Conservation (phyloP, 257 asterid genomes). For the Oldenlandia corymbosa region DNA sequence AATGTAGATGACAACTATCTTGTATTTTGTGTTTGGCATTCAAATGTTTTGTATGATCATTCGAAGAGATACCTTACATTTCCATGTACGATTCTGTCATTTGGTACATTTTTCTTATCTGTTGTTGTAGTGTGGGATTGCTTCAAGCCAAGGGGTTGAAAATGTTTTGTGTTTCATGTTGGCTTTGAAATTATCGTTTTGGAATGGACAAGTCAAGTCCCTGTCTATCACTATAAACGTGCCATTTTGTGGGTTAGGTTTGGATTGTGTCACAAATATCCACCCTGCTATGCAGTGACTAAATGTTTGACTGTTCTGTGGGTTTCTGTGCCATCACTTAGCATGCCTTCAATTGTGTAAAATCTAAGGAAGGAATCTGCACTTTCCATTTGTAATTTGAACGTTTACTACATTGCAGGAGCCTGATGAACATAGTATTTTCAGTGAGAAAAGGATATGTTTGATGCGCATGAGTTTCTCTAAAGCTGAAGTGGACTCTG, state of each 20-base stretch:
- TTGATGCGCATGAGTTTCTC: slow-evolving; percentile 83
- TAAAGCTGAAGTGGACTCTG: slow-evolving; percentile 60
- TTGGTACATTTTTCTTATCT: neutral
- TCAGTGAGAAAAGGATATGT: slow-evolving; percentile 41
- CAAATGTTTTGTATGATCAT: neutral
- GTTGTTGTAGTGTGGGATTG: too few relatives aligned
- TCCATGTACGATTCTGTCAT: neutral
- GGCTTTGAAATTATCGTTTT: too few relatives aligned
- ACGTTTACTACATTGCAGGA: slow-evolving; percentile 51
- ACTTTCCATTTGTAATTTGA: neutral
- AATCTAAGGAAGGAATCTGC: neutral
- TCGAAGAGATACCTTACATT: neutral
- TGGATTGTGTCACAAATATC: too few relatives aligned
- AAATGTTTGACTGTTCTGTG: neutral
- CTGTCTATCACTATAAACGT: too few relatives aligned
- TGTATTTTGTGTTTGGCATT: neutral
- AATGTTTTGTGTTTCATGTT: too few relatives aligned
- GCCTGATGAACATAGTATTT: slow-evolving; percentile 35
- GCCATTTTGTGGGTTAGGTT: too few relatives aligned
- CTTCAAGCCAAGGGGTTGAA: too few relatives aligned
- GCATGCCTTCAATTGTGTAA: neutral
- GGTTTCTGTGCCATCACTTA: neutral
- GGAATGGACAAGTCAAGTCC: too few relatives aligned
- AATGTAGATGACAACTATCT: neutral
- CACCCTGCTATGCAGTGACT: neutral